phyloP scores from a whole-genome alignment of 179 eudicot species.

The Silene noctiflora region DNA sequence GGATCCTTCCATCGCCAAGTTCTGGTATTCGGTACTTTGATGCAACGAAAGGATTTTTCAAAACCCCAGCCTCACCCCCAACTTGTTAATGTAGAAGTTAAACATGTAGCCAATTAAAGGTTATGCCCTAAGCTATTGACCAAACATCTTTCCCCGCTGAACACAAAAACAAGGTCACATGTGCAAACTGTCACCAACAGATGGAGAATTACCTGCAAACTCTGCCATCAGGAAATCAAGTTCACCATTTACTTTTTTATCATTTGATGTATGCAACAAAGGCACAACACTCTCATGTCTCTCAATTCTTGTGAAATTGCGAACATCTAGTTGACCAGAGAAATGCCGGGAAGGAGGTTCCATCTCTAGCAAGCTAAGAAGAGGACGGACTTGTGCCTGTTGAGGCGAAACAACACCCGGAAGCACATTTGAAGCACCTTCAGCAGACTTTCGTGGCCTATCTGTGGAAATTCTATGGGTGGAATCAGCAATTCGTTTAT shows the following conservation, averaged over 20 bases:
- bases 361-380: conserved; percentile 50
- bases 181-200: background rate
- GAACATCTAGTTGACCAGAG: conserved; percentile 44
- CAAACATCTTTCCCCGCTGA: background rate
- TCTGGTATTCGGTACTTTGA: background rate
- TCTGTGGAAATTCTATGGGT: conserved; percentile 56
- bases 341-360: conserved; percentile 49
- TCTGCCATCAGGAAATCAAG: conserved; percentile 87
- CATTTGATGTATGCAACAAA: conserved; percentile 54
- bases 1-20: background rate
- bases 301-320: conserved; percentile 39
- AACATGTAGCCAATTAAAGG: conserved; percentile 1
- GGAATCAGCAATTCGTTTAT: conserved; percentile 41
- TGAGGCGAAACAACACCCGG: conserved; percentile 44
- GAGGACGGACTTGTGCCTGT: conserved; percentile 82
- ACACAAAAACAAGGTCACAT: conserved; percentile 3
- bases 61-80: background rate
- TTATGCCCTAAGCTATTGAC: conserved; percentile 6
- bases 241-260: conserved; percentile 72
- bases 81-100: background rate
- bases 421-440: conserved; percentile 53
- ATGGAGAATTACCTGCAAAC: conserved; percentile 61
- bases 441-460: conserved; percentile 46
- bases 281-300: conserved; percentile 45
- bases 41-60: background rate